A percentile compares a stretch with the other conserved stretches of the same genome.
Conservation (phyloP, 768 basidiomycete species). For the Coprinopsis strossmayeri region DNA sequence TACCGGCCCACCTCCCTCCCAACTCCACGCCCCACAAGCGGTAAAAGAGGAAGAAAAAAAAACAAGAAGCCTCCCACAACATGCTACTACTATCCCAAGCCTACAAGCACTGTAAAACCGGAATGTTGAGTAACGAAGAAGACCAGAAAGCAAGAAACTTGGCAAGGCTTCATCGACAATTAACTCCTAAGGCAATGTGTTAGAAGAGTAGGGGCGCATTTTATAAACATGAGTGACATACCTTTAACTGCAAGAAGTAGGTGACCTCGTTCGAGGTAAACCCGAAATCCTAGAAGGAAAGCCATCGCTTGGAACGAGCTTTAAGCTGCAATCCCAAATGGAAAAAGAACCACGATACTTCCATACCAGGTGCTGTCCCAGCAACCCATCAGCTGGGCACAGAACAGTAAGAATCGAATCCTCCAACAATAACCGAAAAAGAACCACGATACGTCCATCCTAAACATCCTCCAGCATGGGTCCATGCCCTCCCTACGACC, state of each 20-base stretch:
- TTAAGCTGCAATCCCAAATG: not conserved
- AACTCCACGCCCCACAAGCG: not conserved
- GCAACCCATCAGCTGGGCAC: not conserved
- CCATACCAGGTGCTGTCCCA: not conserved
- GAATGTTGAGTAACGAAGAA: too few species aligned
- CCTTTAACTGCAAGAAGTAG: too few species aligned
- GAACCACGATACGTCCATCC: not conserved
- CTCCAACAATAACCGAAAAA: not conserved
- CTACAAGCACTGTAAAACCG: too few species aligned
- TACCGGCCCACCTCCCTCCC: not conserved
- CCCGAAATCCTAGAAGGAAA: too few species aligned
- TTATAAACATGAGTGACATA: too few species aligned
- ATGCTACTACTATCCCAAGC: too few species aligned
- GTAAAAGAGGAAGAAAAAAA: conserved; percentile 11
- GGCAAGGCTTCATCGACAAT: too few species aligned
- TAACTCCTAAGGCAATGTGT: too few species aligned
- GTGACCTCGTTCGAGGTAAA: too few species aligned
- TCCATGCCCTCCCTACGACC: not conserved
- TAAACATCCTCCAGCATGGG: not conserved
- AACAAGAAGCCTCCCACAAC: too few species aligned
- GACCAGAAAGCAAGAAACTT: too few species aligned
- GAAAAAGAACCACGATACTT: not conserved
- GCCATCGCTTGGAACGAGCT: not conserved
- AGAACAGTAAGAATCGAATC: not conserved
- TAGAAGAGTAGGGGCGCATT: too few species aligned